Conservation (phyloP, 352 stramenopile species). For the Phytopythium boreale region DNA sequence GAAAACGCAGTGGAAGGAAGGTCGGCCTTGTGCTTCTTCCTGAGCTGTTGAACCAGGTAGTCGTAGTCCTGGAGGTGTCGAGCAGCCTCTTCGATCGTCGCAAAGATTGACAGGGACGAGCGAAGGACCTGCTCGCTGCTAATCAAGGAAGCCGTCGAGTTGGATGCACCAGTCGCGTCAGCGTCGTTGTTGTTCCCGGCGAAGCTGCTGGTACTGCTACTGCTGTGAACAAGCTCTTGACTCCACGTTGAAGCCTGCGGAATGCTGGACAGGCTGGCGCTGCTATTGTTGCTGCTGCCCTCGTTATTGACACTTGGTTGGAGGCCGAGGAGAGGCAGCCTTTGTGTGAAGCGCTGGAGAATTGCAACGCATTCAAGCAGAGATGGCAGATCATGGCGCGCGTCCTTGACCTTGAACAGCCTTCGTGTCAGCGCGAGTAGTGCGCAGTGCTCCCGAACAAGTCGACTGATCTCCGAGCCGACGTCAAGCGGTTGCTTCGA, state of each 20-base stretch:
- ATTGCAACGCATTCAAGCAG: constrained; percentile 57
- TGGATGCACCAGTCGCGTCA: background rate
- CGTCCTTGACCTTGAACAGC: constrained; percentile 54
- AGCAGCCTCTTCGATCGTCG: constrained; percentile 48
- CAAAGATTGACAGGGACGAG: constrained; percentile 34
- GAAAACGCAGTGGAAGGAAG: constrained; percentile 3
- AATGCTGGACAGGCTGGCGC: background rate
- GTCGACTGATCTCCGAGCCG: constrained; percentile 38
- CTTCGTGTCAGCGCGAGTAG: constrained; percentile 41
- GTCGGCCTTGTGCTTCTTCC: constrained; percentile 8
- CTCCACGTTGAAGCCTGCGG: background rate
- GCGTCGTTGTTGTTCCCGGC: background rate
- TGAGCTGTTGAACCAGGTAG: constrained; percentile 38
- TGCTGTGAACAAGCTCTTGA: background rate
- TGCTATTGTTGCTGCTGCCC: constrained; percentile 7
- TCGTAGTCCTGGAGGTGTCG: constrained; percentile 66
- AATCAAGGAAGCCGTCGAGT: constrained; percentile 9
- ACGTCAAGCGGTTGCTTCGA: constrained; percentile 21
- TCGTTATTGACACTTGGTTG: constrained; percentile 3
- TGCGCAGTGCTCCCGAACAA: constrained; percentile 55
- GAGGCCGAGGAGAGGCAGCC: constrained; percentile 27
- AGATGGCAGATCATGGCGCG: constrained; percentile 40
- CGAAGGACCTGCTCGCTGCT: constrained; percentile 17
- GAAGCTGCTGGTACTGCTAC: background rate
- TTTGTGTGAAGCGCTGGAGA: constrained; percentile 27